Conservation (phyloP, 1,284 basidiomycete genomes). For the Austroboletus novae-zelandiae region DNA sequence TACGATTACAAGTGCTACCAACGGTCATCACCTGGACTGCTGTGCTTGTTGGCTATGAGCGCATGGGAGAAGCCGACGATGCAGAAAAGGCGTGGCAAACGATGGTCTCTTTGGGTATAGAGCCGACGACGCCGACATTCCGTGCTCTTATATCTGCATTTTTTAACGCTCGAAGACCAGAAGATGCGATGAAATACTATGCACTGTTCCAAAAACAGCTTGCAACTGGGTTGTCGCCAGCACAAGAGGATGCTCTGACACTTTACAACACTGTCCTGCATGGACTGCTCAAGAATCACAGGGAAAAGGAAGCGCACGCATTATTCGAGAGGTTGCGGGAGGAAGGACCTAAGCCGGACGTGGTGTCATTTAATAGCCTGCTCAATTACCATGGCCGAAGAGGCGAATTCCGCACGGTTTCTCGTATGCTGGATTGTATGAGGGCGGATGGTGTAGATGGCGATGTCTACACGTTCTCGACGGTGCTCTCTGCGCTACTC, state of each 20-base stretch:
- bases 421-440: slow-evolving; percentile 55
- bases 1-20: slow-evolving; percentile 45
- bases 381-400: slow-evolving; percentile 62
- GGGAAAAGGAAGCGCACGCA: slow-evolving; percentile 42
- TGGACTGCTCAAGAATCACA: slow-evolving; percentile 50
- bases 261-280: slow-evolving; percentile 68
- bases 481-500: slow-evolving; percentile 71
- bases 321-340: slow-evolving; percentile 49
- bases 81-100: slow-evolving; percentile 55
- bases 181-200: slow-evolving; percentile 50
- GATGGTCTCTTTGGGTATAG: slow-evolving; percentile 51
- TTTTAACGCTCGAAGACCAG: slow-evolving; percentile 45
- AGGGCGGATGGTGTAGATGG: slow-evolving; percentile 52
- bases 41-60: slow-evolving; percentile 58
- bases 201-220: slow-evolving; percentile 31
- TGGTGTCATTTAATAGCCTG: slow-evolving; percentile 78
- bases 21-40: slow-evolving; percentile 60
- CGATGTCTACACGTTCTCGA: slow-evolving; percentile 80
- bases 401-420: slow-evolving; percentile 59
- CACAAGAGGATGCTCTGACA: slow-evolving; percentile 30
- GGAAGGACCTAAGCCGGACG: slow-evolving; percentile 61
- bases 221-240: slow-evolving; percentile 16
- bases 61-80: slow-evolving; percentile 44
- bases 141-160: slow-evolving; percentile 59
- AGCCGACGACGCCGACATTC: slow-evolving; percentile 56